Evolutionary conservation across 2,329 filamentous ascomycete genomes (phyloP).

Genomic region (Leptographium flavum): DNA sequence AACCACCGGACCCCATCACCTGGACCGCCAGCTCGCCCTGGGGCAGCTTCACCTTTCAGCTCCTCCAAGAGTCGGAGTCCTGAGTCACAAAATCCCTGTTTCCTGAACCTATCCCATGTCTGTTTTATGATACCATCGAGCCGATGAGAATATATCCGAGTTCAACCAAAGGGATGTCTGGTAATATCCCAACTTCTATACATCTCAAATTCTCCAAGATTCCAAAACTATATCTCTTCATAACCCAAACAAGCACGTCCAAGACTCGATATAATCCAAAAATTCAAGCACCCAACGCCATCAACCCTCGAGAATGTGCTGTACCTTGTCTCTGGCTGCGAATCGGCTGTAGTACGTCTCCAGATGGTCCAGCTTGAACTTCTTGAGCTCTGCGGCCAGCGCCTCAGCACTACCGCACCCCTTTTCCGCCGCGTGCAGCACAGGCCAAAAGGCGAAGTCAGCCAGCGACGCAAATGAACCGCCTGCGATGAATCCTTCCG

Average conservation of each 20-base stretch:
- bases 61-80: neutral
- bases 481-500: conserved; percentile 29
- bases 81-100: too few relatives aligned
- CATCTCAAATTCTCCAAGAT: too few relatives aligned
- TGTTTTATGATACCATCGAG: neutral
- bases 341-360: conserved; percentile 21
- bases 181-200: too few relatives aligned
- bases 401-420: conserved; percentile 18
- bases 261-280: neutral
- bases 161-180: too few relatives aligned
- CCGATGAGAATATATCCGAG: neutral
- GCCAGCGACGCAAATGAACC: conserved; percentile 23
- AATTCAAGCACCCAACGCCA: neutral
- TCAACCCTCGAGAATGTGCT: neutral
- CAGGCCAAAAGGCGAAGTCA: conserved; percentile 44
- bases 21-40: conserved; percentile 35
- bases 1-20: conserved; percentile 24
- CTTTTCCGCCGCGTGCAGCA: conserved; percentile 30
- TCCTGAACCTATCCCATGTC: too few relatives aligned
- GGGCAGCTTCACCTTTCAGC: conserved; percentile 25
- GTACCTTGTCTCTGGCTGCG: neutral
- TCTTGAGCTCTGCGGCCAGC: conserved; percentile 13
- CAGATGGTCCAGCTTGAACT: conserved; percentile 16
- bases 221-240: too few relatives aligned
- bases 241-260: neutral